Base-by-base conservation (phyloP, 805 yeast genomes). In the Candida boidinii region DNA sequence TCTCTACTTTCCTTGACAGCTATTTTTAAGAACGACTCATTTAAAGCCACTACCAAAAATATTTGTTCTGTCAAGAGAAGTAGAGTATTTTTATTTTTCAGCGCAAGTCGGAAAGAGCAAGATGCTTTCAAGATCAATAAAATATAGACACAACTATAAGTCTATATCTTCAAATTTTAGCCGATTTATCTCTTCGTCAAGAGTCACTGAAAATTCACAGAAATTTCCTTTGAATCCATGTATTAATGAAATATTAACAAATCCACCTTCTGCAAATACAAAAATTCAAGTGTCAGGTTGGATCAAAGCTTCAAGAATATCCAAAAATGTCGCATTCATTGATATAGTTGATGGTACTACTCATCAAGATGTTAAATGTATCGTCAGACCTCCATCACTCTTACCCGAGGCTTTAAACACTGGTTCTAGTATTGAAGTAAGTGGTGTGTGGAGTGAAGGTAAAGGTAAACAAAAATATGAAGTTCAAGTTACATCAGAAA, bases 331-430 rank as follows among this genome's bases (percentile, higher is more conserved):
- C 4, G 81, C 86, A 1, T 92, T 92, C 54, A 60, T 87, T 4
- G 95, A 86, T 46, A 42, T 92, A 9, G 58, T 70, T 2, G 97
- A 92, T 52, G 97, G 97, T 1, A 68, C 92, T 0, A 60, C 72
- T 2, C 58, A 67, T 21, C 40, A 59, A 19, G 64, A 70, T 12
- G 49, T 88, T 36, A 73, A 69, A 46, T 69, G 85, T 36, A 75
- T 78, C 0, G 55, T 78, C 4, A 54, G 66, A 2, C 64, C 64
- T 11, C 60, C 59, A 7, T 44, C 53, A 4, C 36, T 47, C 34
- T 26, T 56, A 14, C 58, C 53, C 33, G 41, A 37, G 34, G 53
- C 26, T 34, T 67, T 31, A 36, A 51, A 44, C 25, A 51, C 54
- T 2, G 79, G 82, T 2, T 47, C 54, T 3, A 44, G 59, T 18